These are phyloP conservation scores for Didymella exigua DNA, from an alignment of 2,329 filamentous ascomycete genomes.

Conservation along the genomic window DNA sequence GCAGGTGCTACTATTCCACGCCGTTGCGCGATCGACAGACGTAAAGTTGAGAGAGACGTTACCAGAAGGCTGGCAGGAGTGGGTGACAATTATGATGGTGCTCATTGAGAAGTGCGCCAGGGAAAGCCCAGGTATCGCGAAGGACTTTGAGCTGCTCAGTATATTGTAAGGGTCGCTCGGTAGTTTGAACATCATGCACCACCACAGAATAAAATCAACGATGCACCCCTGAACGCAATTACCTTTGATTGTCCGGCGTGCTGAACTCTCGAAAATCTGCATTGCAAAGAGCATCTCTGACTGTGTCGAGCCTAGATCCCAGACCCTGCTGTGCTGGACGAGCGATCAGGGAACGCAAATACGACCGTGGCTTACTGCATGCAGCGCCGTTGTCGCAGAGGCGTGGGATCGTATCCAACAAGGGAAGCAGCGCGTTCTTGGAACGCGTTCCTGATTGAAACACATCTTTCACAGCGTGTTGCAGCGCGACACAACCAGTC, in stretches of 20 bases:
- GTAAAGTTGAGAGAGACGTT: conserved; percentile 37
- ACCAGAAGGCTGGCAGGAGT: conserved; percentile 44
- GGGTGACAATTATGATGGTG: conserved; percentile 45
- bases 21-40: conserved; percentile 38
- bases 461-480: conserved; percentile 1
- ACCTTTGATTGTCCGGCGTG: background rate
- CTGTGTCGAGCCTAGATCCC: background rate
- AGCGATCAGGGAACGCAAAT: conserved; percentile 4
- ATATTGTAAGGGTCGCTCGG: conserved; percentile 28
- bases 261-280: background rate
- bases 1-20: conserved; percentile 44
- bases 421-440: background rate
- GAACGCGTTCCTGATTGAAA: background rate
- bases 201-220: background rate
- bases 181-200: conserved; percentile 9
- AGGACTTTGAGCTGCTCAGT: conserved; percentile 43
- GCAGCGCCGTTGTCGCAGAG: background rate
- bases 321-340: background rate
- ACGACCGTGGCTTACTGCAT: conserved; percentile 8
- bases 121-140: conserved; percentile 44
- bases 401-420: background rate
- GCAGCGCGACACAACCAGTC: conserved; percentile 7
- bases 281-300: background rate
- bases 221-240: background rate
- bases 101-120: conserved; percentile 41